Base-by-base conservation (phyloP, 345 rosid genomes). In the Lepidium sativum region DNA sequence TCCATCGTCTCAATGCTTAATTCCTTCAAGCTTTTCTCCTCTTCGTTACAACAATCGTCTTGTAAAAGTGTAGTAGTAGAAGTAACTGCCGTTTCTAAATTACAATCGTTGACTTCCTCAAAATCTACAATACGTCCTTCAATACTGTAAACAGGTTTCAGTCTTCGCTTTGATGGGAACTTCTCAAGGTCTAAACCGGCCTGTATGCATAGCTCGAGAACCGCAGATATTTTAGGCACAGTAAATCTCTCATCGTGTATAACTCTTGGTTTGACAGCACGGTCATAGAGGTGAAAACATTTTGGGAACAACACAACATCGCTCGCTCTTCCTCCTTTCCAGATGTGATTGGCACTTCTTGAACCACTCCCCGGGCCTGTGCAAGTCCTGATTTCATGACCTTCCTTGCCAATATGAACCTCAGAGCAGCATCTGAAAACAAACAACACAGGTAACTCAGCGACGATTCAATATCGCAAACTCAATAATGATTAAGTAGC, bases 51-150 rank as follows among this genome's bases (percentile, higher is more conserved):
- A 62, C 23, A 1, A 35, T 68, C 17, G 11, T 54, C 76, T 44
- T 51, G 62, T 51, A 25, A 45, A 21, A 42, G 10, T 16, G 52
- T 25, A 49, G 50, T 1, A 47, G 18, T 25, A 11, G 33, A 34
- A 25, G 17, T 39, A 41, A 50, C 68, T 35, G 11, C 9, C 8
- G 54, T 32, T 27, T 40, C 78, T 58, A 54, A 47, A 43, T 35
- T 56, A 33, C 35, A 78, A 2, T 37, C 75, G 2, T 35, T 14
- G 12, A 52, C 71, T 3, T 74, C 68, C 67, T 92, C 98, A 52
- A 89, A 89, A 76, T 85, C 98, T 9, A 86, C 91, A 15, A 92
- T 89, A 41, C 97, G 69, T 57, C 97, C 98, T 78, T 92, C 98
- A 2, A 89, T 62, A 38, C 85, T 85, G 53, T 85, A 89, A 0